Base-by-base conservation (phyloP, 1,284 basidiomycete species). In the Heterobasidion parviporum region DNA sequence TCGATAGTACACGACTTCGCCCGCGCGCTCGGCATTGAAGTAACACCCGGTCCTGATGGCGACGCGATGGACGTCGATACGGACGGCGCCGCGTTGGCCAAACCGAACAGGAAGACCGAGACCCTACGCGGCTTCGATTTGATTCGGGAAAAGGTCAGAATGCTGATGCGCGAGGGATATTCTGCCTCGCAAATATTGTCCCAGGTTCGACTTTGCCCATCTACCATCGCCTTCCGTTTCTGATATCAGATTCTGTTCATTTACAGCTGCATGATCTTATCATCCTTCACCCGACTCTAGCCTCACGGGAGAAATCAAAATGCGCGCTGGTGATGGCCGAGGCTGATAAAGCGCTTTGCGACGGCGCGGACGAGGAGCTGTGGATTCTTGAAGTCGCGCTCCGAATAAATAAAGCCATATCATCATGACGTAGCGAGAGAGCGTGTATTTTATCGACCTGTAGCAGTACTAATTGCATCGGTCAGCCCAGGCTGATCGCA, bases 351-450 rank as follows among this genome's bases (percentile, higher is more conserved):
- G 92, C 92, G 0, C 74, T 99, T 47, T 93, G 90, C 60, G 96
- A 99, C 64, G 97, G 97, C 1, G 95, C 92, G n/a, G 96, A 99
- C 64, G 97, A 99, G 70, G 94, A 98, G 70, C 74, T 99, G 43
- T 98, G 97, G 85, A 82, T 94, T 52, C 73, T 99, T 18, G 92
- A 96, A 64, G 85, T 94, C 53, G 93, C 84, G 43, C 70, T 98
- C 54, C 80, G 84, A 44, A 76, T 97, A 16, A 78, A 87, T 67
- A 92, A 87, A 62, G 84, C 83, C 8, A 62, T 76, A 51, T 59
- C 59, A 32, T 58, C 59, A 44, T 60, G 51, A 46, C 38, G 38
- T 41, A 26, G 26, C 26, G 26, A 26, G 26, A 26, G 26, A 26
- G 26, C 26, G 5, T 41, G 38, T 41, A 41, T 41, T 41, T 6